A percentile compares a stretch with the other conserved stretches of the same genome.
Evolutionary conservation across 2,329 filamentous ascomycete species (phyloP).

Genomic region (Capronia americana): DNA sequence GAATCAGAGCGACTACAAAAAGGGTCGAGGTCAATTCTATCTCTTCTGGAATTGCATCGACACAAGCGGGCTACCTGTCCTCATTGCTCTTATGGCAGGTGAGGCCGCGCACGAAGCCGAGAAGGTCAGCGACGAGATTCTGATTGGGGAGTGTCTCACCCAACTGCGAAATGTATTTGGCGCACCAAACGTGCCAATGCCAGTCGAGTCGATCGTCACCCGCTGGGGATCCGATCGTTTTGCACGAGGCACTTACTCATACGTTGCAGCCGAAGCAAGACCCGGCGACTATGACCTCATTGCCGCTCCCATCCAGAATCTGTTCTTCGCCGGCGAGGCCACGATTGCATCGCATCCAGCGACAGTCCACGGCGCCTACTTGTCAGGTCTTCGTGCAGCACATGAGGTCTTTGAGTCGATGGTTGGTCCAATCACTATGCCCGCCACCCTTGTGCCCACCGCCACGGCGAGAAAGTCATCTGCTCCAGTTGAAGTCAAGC

Average conservation of each 20-base stretch:
- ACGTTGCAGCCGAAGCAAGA: conserved; percentile 80
- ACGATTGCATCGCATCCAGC: conserved; percentile 95
- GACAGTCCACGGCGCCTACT: conserved; percentile 94
- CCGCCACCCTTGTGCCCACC: conserved; percentile 74
- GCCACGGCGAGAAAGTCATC: conserved; percentile 48
- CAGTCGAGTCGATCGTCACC: conserved; percentile 85
- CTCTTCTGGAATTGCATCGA: conserved; percentile 97
- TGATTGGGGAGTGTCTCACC: conserved; percentile 80
- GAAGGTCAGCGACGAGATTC: conserved; percentile 71
- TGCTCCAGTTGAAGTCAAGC: conserved; percentile 48
- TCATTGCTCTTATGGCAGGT: conserved; percentile 94
- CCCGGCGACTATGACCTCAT: conserved; percentile 91
- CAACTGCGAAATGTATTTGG: conserved; percentile 79
- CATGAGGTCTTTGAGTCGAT: conserved; percentile 82
- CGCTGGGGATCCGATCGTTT: conserved; percentile 91
- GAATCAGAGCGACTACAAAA: conserved; percentile 77
- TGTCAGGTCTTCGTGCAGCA: conserved; percentile 89
- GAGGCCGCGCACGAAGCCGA: conserved; percentile 92
- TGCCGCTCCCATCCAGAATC: conserved; percentile 80
- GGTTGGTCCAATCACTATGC: conserved; percentile 79
- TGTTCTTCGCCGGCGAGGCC: conserved; percentile 95
- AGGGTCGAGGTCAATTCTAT: conserved; percentile 87
- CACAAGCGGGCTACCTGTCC: conserved; percentile 83
- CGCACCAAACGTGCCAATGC: conserved; percentile 69
- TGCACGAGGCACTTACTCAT: conserved; percentile 94